A percentile compares a stretch with the other conserved stretches of the same genome.
Evolutionary conservation across 164 flowering plant species (phyloP).

Genomic region (Vitis rotundifolia): DNA sequence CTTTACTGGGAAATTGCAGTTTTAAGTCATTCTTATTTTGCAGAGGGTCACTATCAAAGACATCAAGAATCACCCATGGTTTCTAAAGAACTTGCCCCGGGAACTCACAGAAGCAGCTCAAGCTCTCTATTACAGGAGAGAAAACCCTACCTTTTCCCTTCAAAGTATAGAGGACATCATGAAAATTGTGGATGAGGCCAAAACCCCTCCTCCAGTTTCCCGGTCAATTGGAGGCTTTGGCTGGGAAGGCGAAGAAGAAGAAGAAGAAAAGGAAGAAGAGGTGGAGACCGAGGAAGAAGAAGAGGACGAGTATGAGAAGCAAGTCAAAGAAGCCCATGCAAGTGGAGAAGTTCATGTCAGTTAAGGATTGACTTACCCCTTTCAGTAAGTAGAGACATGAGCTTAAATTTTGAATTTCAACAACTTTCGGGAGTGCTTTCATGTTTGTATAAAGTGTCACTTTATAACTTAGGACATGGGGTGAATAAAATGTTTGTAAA

Average conservation of each 20-base stretch:
- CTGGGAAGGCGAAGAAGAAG: conserved; percentile 52
- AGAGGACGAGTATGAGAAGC: conserved; percentile 64
- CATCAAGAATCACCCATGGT: conserved; percentile 81
- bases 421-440: background rate
- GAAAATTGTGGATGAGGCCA: conserved; percentile 75
- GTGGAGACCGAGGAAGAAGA: conserved; percentile 43
- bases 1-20: background rate
- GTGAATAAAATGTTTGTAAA: conserved; percentile 16
- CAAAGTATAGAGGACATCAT: conserved; percentile 70
- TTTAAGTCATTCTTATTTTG: conserved; percentile 10
- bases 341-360: conserved; percentile 56
- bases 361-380: conserved; percentile 7
- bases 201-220: conserved; percentile 53
- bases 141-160: conserved; percentile 54
- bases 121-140: conserved; percentile 51
- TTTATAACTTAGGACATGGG: background rate
- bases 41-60: conserved; percentile 69
- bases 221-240: conserved; percentile 54
- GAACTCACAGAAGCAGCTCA: conserved; percentile 68
- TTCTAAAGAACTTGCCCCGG: conserved; percentile 72
- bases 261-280: conserved; percentile 15
- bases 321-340: conserved; percentile 57
- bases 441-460: conserved; percentile 1
- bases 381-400: background rate
- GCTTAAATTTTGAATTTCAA: background rate